These are phyloP conservation scores for Artemisia tridentata DNA, from an alignment of 129 eudicot genomes.

Conservation along the genomic window DNA sequence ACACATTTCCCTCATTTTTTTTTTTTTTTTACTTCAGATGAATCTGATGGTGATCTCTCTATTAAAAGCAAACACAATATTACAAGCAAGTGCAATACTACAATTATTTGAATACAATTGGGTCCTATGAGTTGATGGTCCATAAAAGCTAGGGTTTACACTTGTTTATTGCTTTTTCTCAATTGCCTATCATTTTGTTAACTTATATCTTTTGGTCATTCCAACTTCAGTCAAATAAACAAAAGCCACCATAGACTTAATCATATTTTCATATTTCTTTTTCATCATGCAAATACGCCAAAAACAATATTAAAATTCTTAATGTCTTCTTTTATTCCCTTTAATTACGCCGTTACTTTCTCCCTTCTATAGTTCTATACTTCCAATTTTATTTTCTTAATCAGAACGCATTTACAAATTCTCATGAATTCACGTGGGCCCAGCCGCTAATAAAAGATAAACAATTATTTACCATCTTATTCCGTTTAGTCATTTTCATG, in stretches of 20 bases:
- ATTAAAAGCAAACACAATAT: no score
- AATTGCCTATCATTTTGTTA: neutral
- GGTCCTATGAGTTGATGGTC: neutral
- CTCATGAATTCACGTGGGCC: conserved; percentile 24
- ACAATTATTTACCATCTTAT: neutral
- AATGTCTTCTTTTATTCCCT: neutral
- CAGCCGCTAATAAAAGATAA: neutral
- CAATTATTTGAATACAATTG: no score
- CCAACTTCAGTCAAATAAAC: neutral
- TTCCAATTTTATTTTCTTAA: conserved; percentile 7
- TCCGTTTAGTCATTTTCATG: conserved; percentile 16
- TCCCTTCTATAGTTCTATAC: conserved; percentile 24
- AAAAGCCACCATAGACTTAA: neutral
- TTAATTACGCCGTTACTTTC: conserved; percentile 36
- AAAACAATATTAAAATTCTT: neutral
- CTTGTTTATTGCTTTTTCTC: neutral
- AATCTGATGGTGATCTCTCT: no score
- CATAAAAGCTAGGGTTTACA: neutral
- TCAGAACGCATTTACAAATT: neutral
- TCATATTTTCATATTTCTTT: neutral
- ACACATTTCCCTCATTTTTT: no score
- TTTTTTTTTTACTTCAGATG: no score
- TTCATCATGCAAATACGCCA: neutral
- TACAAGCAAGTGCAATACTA: no score
- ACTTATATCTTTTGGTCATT: neutral